Evolutionary conservation across 495 filamentous ascomycete genomes (phyloP).

Genomic region (Xylaria curta): DNA sequence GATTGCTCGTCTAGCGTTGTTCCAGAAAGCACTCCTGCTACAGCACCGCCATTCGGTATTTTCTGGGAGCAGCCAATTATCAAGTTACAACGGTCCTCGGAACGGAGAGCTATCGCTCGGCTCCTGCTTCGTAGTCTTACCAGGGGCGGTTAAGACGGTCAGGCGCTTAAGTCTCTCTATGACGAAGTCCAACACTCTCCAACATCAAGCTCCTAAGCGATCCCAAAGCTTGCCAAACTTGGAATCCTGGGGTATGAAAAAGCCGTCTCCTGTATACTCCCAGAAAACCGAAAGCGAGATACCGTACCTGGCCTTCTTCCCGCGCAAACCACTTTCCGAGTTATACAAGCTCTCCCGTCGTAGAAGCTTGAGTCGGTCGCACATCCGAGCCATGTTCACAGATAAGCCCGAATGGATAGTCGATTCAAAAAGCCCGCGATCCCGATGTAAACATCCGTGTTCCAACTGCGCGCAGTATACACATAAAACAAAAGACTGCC

Average conservation of each 20-base stretch:
- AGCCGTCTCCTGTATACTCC: neutral
- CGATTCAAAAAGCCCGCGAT: neutral
- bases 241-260: constrained; percentile 4
- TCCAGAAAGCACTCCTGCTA: constrained; percentile 14
- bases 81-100: constrained; percentile 9
- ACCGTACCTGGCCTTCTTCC: constrained; percentile 29
- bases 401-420: constrained; percentile 26
- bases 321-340: constrained; percentile 35
- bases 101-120: constrained; percentile 27
- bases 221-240: constrained; percentile 11
- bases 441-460: constrained; percentile 29
- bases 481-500: constrained; percentile 36
- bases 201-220: neutral
- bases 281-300: neutral
- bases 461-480: constrained; percentile 40
- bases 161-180: neutral
- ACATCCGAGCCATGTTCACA: constrained; percentile 46
- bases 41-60: constrained; percentile 31
- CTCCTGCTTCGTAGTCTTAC: constrained; percentile 26
- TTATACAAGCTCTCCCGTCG: constrained; percentile 43
- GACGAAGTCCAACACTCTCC: neutral
- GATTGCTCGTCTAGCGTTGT: constrained; percentile 28
- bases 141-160: neutral
- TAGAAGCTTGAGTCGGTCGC: constrained; percentile 47
- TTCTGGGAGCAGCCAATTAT: constrained; percentile 31